These are phyloP conservation scores for Fusarium papillatum DNA, from an alignment of 2,329 filamentous ascomycete species.

Conservation along the genomic window DNA sequence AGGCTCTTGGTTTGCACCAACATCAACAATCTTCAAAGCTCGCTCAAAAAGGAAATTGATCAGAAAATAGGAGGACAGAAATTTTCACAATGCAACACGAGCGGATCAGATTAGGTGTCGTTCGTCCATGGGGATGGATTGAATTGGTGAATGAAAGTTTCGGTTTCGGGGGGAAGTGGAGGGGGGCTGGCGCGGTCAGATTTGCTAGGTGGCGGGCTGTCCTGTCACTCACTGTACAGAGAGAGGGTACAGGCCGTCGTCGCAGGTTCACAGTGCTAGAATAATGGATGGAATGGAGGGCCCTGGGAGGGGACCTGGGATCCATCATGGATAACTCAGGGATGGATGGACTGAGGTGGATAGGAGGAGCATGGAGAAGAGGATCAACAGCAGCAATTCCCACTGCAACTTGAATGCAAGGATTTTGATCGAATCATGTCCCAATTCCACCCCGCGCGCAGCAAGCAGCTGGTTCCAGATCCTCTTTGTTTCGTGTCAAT, in stretches of 20 bases:
- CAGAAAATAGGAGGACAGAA: constrained; percentile 1
- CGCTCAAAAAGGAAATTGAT: neutral
- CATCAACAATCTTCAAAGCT: neutral
- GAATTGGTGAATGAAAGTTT: neutral
- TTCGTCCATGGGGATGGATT: neutral
- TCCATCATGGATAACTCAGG: neutral
- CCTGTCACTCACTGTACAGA: neutral
- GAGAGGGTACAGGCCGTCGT: neutral
- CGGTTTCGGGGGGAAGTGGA: neutral
- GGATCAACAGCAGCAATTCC: constrained; percentile 29
- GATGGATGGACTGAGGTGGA: constrained; percentile 13
- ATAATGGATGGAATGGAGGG: neutral
- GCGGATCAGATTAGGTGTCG: constrained; percentile 2
- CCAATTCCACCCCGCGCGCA: neutral
- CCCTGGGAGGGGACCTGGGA: neutral
- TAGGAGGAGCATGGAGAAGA: constrained; percentile 5
- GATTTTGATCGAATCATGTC: neutral
- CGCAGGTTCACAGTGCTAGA: constrained; percentile 31
- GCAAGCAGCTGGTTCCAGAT: neutral
- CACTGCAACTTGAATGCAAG: constrained; percentile 9
- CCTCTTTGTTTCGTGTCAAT: neutral
- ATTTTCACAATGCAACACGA: constrained; percentile 14
- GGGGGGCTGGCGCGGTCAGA: constrained; percentile 31
- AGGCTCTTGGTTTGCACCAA: neutral
- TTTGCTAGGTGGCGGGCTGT: constrained; percentile 4